Evolutionary conservation across 2,329 filamentous ascomycete species (phyloP).

Genomic region (Ophiocordyceps camponoti-saundersi): DNA sequence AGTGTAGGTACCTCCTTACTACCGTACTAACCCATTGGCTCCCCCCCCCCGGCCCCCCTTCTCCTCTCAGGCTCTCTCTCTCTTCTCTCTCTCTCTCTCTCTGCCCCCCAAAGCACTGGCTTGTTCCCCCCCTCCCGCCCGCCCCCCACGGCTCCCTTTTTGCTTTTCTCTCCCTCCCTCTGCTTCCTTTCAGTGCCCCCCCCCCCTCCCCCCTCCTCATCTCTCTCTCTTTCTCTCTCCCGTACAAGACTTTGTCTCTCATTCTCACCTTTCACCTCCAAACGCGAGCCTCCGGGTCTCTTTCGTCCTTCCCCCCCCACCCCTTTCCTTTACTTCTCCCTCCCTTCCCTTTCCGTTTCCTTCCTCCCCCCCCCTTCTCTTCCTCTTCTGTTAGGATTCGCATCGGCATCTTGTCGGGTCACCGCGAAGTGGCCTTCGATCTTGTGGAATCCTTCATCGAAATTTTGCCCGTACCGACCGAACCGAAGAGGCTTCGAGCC

Average conservation of each 20-base stretch:
- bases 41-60: no score
- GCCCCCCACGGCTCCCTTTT: background rate
- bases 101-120: background rate
- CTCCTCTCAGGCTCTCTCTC: no score
- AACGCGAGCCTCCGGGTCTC: background rate
- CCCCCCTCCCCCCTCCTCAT: background rate
- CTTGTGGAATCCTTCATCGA: no score
- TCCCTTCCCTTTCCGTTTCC: no score
- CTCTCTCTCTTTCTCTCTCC: constrained; percentile 4
- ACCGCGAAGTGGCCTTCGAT: no score
- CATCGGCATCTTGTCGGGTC: no score
- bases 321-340: background rate
- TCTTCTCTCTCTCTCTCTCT: constrained; percentile 2
- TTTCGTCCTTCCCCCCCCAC: background rate
- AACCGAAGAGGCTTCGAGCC: no score
- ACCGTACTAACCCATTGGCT: no score
- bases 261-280: background rate
- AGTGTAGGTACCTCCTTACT: no score
- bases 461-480: no score
- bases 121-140: background rate
- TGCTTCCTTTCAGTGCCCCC: background rate
- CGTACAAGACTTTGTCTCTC: constrained; percentile 2
- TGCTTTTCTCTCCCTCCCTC: constrained; percentile 2
- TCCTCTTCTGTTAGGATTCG: no score
- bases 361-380: no score